Evolutionary conservation across 352 stramenopile species (phyloP), one percentile per base, ranked within the genome.

Genomic region (Salisapilia sapeloensis): DNA sequence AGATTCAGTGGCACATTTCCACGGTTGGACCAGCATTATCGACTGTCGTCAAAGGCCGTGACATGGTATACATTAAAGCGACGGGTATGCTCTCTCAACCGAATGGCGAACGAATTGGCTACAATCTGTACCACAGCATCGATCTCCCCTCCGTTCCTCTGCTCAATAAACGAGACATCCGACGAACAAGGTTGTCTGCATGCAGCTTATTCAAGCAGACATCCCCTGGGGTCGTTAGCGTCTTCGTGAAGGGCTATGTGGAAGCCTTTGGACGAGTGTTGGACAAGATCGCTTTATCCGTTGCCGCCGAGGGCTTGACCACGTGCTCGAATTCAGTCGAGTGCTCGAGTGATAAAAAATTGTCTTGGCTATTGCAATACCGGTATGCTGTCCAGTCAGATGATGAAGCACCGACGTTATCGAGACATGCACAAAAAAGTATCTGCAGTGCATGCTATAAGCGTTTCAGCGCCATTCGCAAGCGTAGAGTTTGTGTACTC

Each of bases 51-150:
- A 66, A 59, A 39, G 63, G 63, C 15, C 46, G 56, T 21, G 64
- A 77, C 32, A 50, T 69, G n/a, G 59, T 77, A 9, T 65, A 63
- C 38, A 37, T 75, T 29, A 59, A 80, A 28, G 41, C 52, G 6
- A 77, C 59, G 7, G 60, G 64, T 8, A 39, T 51, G 4, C 46
- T 38, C 0, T 23, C 42, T n/a, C 36, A 72, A 2, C 24, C 21
- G 0, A 64, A 40, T 2, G 56, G 60, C 11, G 58, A 75, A 20
- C 60, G 51, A 11, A 42, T 77, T 1, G 60, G 58, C 13, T 80
- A 67, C 30, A 58, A 75, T 35, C 33, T 77, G 33, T 24, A 66
- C 27, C 64, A 72, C 37, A 43, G 33, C 11, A 27, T 44, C 10
- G 25, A 42, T 5, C 20, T 43, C 20, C 8, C 5, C 6, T 15